Percentiles rank a stretch among this genome's conserved stretches.
phyloP scores from a whole-genome alignment of 176 grass and related monocot genomes.

The Aegilops umbellulata region DNA sequence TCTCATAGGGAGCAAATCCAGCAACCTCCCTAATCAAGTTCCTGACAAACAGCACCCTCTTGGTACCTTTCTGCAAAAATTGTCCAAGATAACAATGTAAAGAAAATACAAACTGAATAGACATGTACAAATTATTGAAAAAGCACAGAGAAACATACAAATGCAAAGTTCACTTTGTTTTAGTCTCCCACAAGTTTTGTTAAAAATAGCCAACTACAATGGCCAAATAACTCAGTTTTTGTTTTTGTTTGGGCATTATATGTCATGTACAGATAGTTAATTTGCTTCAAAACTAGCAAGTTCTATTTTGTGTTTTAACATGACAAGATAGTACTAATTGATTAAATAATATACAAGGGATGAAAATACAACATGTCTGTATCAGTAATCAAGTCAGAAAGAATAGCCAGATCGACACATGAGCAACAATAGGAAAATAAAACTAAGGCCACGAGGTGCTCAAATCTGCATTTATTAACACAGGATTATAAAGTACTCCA shows the following conservation, averaged over 20 bases:
- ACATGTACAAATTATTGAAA: background rate
- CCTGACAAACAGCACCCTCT: conserved; percentile 48
- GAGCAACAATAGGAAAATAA: background rate
- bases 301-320: background rate
- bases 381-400: background rate
- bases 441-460: no score
- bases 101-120: background rate
- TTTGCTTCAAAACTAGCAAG: background rate
- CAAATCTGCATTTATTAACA: no score
- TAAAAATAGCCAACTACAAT: background rate
- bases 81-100: background rate
- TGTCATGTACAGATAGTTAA: background rate
- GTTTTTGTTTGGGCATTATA: background rate
- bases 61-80: conserved; percentile 47
- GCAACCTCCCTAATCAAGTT: conserved; percentile 62
- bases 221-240: no score
- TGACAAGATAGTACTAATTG: background rate
- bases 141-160: background rate
- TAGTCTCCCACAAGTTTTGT: no score
- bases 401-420: background rate
- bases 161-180: background rate
- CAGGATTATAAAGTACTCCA: no score
- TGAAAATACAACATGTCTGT: background rate
- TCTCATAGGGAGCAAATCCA: conserved; percentile 59
- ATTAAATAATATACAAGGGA: background rate